phyloP scores from a whole-genome alignment of 768 basidiomycete species.

The Mrakia hoshinonis region DNA sequence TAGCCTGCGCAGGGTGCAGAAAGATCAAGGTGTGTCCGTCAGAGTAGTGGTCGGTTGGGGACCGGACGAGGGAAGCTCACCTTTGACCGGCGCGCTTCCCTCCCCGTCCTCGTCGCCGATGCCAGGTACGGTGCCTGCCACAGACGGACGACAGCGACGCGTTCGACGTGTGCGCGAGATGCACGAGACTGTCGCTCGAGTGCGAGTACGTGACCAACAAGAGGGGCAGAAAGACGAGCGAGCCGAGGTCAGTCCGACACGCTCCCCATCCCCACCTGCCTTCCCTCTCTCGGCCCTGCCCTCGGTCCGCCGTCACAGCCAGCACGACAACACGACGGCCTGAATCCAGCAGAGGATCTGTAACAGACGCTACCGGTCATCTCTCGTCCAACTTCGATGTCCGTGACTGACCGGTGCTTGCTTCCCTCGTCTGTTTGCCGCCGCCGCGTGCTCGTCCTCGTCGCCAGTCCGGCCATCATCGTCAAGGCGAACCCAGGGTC shows the following conservation, averaged over 20 bases:
- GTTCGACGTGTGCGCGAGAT: neutral
- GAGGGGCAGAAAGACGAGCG: neutral
- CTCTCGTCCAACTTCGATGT: too few species aligned
- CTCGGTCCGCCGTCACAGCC: neutral
- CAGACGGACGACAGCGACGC: neutral
- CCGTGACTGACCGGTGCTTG: neutral
- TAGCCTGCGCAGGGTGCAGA: neutral
- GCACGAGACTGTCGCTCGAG: neutral
- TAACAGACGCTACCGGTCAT: too few species aligned
- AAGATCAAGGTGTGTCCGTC: neutral
- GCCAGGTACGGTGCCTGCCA: neutral
- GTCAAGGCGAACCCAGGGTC: neutral
- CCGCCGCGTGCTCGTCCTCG: neutral
- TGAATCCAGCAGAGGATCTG: too few species aligned
- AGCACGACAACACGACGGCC: neutral
- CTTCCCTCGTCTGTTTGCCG: neutral
- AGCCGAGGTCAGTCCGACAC: neutral
- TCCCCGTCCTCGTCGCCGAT: neutral
- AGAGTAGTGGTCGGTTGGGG: too few species aligned
- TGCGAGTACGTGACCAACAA: constrained; percentile 11
- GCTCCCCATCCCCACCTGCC: too few species aligned
- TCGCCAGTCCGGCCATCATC: constrained; percentile 4
- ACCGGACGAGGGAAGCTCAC: neutral
- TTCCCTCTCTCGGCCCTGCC: neutral
- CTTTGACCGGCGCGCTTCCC: neutral